phyloP scores from a whole-genome alignment of 805 yeast species.

The Allodekkera sacchari region DNA sequence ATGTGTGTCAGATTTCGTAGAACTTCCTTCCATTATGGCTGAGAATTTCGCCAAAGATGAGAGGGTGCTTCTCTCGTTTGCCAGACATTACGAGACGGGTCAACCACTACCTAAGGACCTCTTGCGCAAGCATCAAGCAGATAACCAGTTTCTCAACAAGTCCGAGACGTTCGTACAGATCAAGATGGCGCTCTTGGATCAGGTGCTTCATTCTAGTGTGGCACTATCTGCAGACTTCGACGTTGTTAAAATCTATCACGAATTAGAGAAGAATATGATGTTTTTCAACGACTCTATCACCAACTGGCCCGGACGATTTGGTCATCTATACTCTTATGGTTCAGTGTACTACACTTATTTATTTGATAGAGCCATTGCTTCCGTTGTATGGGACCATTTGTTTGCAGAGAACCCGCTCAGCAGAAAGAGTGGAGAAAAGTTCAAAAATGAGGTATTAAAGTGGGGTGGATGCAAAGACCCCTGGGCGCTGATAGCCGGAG shows the following conservation, averaged over 20 bases:
- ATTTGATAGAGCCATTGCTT: constrained; percentile 87
- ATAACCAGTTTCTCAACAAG: constrained; percentile 45
- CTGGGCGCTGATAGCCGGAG: constrained; percentile 77
- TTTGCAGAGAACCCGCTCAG: constrained; percentile 66
- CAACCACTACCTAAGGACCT: constrained; percentile 45
- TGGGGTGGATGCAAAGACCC: constrained; percentile 96
- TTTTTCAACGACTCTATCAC: constrained; percentile 64
- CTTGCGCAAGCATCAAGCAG: constrained; percentile 40
- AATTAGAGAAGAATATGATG: constrained; percentile 47
- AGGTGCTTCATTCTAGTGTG: constrained; percentile 52
- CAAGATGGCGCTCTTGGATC: constrained; percentile 86
- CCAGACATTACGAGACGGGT: constrained; percentile 62
- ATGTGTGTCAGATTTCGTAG: constrained; percentile 94
- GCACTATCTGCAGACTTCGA: constrained; percentile 38
- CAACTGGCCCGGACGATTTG: constrained; percentile 91
- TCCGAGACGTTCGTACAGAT: constrained; percentile 82
- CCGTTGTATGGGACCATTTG: constrained; percentile 69
- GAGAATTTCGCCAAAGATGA: constrained; percentile 84
- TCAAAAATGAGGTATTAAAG: constrained; percentile 58
- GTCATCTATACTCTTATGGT: constrained; percentile 89
- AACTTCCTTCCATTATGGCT: constrained; percentile 93
- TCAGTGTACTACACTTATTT: constrained; percentile 89
- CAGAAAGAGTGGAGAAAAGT: constrained; percentile 65
- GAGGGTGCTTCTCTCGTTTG: constrained; percentile 64
- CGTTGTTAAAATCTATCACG: constrained; percentile 56